phyloP scores from a whole-genome alignment of 139 green algal species.

The Tetratostichococcus sp. region DNA sequence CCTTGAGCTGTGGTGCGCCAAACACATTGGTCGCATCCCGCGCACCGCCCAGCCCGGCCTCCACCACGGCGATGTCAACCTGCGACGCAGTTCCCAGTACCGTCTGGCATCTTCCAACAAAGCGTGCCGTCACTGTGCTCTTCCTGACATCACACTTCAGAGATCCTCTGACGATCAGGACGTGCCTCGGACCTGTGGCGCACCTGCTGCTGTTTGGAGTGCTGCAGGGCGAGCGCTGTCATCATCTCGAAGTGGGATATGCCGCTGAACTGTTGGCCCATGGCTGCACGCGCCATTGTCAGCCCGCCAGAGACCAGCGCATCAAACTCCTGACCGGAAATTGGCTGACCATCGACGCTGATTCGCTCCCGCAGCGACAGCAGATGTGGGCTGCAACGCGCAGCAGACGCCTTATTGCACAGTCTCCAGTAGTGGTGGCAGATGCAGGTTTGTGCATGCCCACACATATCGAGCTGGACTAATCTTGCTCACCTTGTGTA shows the following conservation, averaged over 20 bases:
- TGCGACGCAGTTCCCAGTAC: no score
- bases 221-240: conserved; percentile 68
- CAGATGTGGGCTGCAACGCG: conserved; percentile 67
- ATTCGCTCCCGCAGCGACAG: conserved; percentile 71
- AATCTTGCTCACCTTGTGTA: conserved; percentile 68
- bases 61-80: conserved; percentile 75
- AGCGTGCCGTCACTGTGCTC: no score
- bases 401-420: no score
- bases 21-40: conserved; percentile 87
- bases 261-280: conserved; percentile 10
- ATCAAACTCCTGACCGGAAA: conserved; percentile 18
- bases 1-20: conserved; percentile 33
- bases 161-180: no score
- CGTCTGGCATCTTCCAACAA: no score
- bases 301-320: conserved; percentile 11
- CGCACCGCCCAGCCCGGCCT: conserved; percentile 75
- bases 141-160: no score
- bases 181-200: no score
- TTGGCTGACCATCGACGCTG: conserved; percentile 24
- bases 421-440: no score
- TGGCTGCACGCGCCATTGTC: conserved; percentile 2
- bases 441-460: no score
- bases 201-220: conserved; percentile 59
- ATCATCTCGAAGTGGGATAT: conserved; percentile 79
- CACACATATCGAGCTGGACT: no score